Evolutionary conservation across 2,329 filamentous ascomycete genomes (phyloP).

Genomic region (Botryotinia narcissicola): DNA sequence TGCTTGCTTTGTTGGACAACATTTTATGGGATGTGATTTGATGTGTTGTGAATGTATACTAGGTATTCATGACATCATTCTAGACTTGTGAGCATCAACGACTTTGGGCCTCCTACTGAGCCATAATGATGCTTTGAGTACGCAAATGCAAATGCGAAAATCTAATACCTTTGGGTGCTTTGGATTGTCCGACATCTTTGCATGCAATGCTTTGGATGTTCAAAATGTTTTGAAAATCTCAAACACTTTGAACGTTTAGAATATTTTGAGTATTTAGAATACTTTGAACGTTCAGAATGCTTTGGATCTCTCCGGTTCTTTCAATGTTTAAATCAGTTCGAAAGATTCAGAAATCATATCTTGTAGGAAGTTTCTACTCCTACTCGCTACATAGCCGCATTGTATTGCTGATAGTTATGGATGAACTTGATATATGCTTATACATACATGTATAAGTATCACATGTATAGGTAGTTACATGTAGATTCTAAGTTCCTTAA

Average conservation of each 20-base stretch:
- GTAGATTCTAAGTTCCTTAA: no score
- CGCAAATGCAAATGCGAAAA: neutral
- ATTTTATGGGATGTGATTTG: neutral
- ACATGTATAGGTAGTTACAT: no score
- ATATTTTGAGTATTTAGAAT: neutral
- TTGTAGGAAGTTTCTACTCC: neutral
- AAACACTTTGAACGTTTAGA: neutral
- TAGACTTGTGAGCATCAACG: neutral
- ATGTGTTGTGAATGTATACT: neutral
- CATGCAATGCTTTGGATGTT: neutral
- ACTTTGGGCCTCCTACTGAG: neutral
- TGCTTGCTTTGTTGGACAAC: neutral
- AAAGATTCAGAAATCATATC: neutral
- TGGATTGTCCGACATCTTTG: neutral
- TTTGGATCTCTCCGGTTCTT: neutral
- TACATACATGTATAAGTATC: no score
- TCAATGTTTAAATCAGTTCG: no score
- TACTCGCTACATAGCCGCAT: no score
- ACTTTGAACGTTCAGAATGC: neutral
- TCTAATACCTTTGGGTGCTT: neutral
- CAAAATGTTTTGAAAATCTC: neutral
- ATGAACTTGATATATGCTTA: no score
- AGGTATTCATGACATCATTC: neutral
- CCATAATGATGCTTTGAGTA: neutral
- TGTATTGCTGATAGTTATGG: no score